Evolutionary conservation across 495 filamentous ascomycete species (phyloP).

Genomic region (Penicillium robsamsonii): DNA sequence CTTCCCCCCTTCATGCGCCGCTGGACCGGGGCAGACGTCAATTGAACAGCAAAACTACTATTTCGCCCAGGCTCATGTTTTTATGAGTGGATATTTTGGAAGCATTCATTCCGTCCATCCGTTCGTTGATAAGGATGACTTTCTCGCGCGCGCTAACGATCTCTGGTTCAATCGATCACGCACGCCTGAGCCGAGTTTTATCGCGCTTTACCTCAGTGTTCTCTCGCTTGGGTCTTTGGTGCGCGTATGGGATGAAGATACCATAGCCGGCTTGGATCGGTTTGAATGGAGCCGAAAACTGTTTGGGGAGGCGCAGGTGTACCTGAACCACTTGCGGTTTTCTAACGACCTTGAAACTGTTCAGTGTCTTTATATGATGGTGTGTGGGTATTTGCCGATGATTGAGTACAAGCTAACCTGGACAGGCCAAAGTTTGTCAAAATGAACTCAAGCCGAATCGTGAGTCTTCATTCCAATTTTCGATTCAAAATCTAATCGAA

Average conservation of each 20-base stretch:
- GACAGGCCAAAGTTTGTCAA: constrained; percentile 43
- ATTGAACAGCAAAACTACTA: constrained; percentile 38
- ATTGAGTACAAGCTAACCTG: neutral
- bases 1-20: constrained; percentile 34
- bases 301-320: constrained; percentile 41
- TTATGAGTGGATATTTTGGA: constrained; percentile 46
- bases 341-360: constrained; percentile 43
- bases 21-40: constrained; percentile 24
- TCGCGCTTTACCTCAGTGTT: constrained; percentile 42
- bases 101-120: constrained; percentile 45
- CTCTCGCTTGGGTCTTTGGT: constrained; percentile 40
- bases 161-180: constrained; percentile 36
- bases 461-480: constrained; percentile 10
- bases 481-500: neutral
- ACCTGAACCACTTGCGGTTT: constrained; percentile 37
- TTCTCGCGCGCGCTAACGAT: constrained; percentile 35
- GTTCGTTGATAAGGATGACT: constrained; percentile 43
- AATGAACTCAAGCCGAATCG: constrained; percentile 44
- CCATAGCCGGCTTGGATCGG: constrained; percentile 34
- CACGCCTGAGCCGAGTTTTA: constrained; percentile 38
- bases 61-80: constrained; percentile 41
- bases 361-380: constrained; percentile 44
- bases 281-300: constrained; percentile 46
- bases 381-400: constrained; percentile 11
- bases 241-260: constrained; percentile 40